Evolutionary conservation across 805 yeast species (phyloP), one percentile per base, ranked within the genome.

Genomic region (Wickerhamiella hasegawae): DNA sequence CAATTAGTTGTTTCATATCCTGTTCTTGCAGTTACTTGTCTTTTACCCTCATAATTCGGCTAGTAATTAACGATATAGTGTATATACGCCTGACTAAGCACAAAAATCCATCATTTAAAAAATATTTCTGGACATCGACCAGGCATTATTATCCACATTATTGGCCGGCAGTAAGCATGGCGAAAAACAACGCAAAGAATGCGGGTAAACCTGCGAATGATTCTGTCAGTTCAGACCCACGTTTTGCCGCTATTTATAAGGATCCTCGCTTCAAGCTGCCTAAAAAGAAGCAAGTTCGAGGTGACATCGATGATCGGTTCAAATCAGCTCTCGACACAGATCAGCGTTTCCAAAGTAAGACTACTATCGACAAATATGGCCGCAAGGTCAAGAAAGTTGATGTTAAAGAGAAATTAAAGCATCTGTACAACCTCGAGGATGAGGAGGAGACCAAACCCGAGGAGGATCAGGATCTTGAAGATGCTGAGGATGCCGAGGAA

Each of bases 201-300:
- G 8, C 24, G 24, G 24, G 11, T 9, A 11, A 11, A 22, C 8
- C 10, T 8, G 11, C 8, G 11, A 11, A 11, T 11, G 24, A 11
- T 11, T 22, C 24, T 22, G 24, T 38, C 40, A 42, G 39, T 44
- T 48, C 56, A 3, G 97, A 90, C 59, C 68, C 76, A 18, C 71
- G 97, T 53, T 87, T 87, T 55, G 59, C 78, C 6, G 63, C 73
- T 6, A 77, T 87, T 5, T 82, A 77, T 47, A 71, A 68, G 44
- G 98, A 90, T 56, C 97, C 97, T 3, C 66, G 94, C 43, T 90
- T 87, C 60, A 76, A 71, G 40, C 59, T 72, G 18, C 85, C 94
- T 2, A 76, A 66, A 48, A 67, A 66, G 53, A 74, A 72, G 46
- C 73, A 76, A 38, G 59, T 74, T 41, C 79, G 77, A 52, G 78